Percentiles rank a stretch among this genome's conserved stretches.
Evolutionary conservation across 768 basidiomycete species (phyloP).

Genomic region (Leccinum rimulosum): DNA sequence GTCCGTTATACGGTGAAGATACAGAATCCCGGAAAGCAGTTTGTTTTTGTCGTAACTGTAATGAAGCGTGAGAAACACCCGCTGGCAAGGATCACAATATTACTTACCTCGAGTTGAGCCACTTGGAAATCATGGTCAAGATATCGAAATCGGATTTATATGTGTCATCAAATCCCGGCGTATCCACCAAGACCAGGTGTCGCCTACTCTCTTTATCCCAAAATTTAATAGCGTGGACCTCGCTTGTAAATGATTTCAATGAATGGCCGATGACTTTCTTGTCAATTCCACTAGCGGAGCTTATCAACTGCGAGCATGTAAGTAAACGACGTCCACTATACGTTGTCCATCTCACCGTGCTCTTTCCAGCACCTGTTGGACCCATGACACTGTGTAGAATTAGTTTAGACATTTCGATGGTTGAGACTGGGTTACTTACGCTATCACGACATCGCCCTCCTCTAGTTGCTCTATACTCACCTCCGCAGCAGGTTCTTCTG

Average conservation of each 20-base stretch:
- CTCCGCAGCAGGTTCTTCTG: not conserved
- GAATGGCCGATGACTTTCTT: not conserved
- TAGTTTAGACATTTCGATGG: not conserved
- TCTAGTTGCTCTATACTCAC: not conserved
- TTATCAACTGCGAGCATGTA: not conserved
- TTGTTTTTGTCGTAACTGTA: slow-evolving; percentile 9
- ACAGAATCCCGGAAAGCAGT: slow-evolving; percentile 35
- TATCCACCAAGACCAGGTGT: slow-evolving; percentile 10
- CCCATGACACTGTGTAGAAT: not conserved
- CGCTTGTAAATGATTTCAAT: slow-evolving; percentile 11
- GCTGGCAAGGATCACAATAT: not conserved
- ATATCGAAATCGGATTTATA: slow-evolving; percentile 12
- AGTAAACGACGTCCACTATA: not conserved
- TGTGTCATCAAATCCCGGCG: slow-evolving; percentile 18
- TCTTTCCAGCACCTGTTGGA: not conserved
- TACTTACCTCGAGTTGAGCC: slow-evolving; percentile 16
- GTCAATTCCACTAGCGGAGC: not conserved
- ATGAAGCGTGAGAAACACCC: not conserved
- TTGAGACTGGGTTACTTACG: too few relatives aligned
- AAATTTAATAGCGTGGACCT: slow-evolving; percentile 8
- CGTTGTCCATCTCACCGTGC: not conserved
- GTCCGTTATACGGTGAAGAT: slow-evolving; percentile 41
- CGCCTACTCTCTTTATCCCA: not conserved
- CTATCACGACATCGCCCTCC: not conserved
- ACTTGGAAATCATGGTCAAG: slow-evolving; percentile 11